Conservation (phyloP, 2,329 filamentous ascomycete genomes). For the Chlorencoelia australis region DNA sequence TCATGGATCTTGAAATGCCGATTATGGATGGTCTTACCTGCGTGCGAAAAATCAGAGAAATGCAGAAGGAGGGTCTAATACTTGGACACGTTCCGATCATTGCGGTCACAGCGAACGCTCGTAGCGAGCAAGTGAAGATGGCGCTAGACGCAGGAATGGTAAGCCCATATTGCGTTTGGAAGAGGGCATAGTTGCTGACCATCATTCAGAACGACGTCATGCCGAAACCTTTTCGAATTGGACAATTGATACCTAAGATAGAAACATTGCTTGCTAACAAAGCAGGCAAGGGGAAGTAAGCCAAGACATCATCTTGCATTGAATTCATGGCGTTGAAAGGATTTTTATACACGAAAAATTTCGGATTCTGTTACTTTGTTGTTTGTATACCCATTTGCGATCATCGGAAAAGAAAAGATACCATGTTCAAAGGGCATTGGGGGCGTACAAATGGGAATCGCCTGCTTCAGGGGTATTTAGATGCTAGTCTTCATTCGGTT, state of each 20-base stretch:
- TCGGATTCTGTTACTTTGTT: no score
- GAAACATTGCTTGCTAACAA: slow-evolving; percentile 36
- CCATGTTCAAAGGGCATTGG: no score
- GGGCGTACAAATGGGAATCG: no score
- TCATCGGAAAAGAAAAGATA: no score
- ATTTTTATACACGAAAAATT: no score
- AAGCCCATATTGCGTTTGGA: background rate
- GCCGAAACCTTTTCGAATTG: slow-evolving; percentile 65
- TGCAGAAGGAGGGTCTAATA: slow-evolving; percentile 49
- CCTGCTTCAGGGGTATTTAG: no score
- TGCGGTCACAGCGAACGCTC: slow-evolving; percentile 66
- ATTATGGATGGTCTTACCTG: slow-evolving; percentile 73
- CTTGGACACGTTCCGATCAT: slow-evolving; percentile 61
- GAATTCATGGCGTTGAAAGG: no score
- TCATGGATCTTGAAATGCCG: slow-evolving; percentile 78
- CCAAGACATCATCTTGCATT: no score
- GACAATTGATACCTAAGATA: slow-evolving; percentile 56
- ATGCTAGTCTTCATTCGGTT: no score
- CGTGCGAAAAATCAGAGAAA: slow-evolving; percentile 54
- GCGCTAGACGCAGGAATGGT: slow-evolving; percentile 64
- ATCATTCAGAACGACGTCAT: slow-evolving; percentile 58
- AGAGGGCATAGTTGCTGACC: slow-evolving; percentile 6
- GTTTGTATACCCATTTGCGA: no score
- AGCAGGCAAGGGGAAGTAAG: no score
- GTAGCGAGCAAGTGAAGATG: slow-evolving; percentile 59